Base-by-base conservation (phyloP, 1,284 basidiomycete species). In the Ganoderma meredithae region DNA sequence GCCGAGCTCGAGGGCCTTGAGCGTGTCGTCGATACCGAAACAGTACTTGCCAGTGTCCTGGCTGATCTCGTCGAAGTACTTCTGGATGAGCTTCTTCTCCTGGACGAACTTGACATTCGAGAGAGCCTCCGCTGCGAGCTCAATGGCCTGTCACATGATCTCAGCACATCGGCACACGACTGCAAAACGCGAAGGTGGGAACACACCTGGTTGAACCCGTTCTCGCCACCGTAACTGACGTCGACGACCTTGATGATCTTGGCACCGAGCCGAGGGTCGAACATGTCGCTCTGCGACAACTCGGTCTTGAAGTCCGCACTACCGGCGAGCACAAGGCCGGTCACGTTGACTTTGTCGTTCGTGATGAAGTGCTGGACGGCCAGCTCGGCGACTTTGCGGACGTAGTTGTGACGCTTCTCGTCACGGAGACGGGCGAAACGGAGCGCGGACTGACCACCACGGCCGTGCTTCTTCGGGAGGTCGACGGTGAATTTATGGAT, bases 361-460 rank as follows among this genome's bases (percentile, higher is more conserved):
- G 96, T 96, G 81, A 99, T 98, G 80, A 96, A 99, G 82, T 99
- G 96, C 82, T 99, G 97, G 10, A 99, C 97, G 2, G 98, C 96
- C 66, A 91, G 85, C 82, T 99, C 97, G 64, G 97, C 97, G 68
- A 99, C 97, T 83, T 99, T 99, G 76, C 98, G 94, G 62, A 99
- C 97, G 80, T 99, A 99, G 83, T 99, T 99, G 90, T 99, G 97
- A 67, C 98, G 91, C 78, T 98, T 98, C 83, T 99, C 98, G 79
- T 99, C 98, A 81, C 98, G 95, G 68, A 99, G 90, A 89, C 98
- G 97, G 52, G 97, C 95, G 90, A 99, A 99, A 95, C 98, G 98
- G 64, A 99, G 87, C 39, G 98, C 98, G 69, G 98, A 99, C 83
- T 99, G 98, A 84, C 98, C 98, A 92, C 98, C 98, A 88, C 98